Conservation (phyloP, 192 early-diverging fungal species). For the Linnemannia schmuckeri region DNA sequence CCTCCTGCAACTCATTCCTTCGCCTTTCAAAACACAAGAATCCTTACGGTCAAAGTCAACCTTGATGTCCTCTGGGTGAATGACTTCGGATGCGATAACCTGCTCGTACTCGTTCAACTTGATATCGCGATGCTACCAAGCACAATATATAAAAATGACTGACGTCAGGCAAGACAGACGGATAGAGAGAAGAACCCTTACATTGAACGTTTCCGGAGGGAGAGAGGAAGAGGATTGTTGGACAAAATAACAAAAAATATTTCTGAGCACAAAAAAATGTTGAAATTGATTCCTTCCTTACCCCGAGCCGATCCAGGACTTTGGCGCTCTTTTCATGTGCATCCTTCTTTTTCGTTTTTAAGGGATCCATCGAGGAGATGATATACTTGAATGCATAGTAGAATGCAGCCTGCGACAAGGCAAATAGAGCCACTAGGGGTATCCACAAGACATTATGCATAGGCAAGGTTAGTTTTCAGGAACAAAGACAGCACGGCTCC, state of each 20-base stretch:
- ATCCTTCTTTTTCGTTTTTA: conserved; percentile 77
- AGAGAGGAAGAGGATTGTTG: not conserved
- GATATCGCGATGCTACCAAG: conserved; percentile 62
- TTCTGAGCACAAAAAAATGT: conserved; percentile 1
- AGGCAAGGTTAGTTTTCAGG: not conserved
- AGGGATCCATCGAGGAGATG: conserved; percentile 79
- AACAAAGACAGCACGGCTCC: not conserved
- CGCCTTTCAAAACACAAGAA: not conserved
- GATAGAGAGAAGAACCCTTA: not conserved
- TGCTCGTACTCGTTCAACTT: conserved; percentile 94
- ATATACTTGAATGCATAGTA: conserved; percentile 91
- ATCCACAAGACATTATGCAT: not conserved
- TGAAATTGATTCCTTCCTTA: conserved; percentile 41
- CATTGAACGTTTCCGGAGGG: not conserved
- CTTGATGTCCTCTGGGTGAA: conserved; percentile 91
- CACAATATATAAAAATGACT: not conserved
- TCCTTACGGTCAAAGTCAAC: conserved; percentile 83
- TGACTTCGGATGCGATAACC: conserved; percentile 94
- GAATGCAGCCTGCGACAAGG: conserved; percentile 88
- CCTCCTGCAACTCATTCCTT: not conserved
- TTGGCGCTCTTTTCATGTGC: conserved; percentile 81
- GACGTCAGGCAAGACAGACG: not conserved
- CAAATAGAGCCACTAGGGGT: conserved; percentile 78
- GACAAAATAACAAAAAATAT: conserved; percentile 2
- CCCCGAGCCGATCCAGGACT: conserved; percentile 78